Percentiles rank a stretch among this genome's conserved stretches.
These are phyloP conservation scores for Fulvia fulva DNA, from an alignment of 2,329 filamentous ascomycete genomes.

Conservation along the genomic window DNA sequence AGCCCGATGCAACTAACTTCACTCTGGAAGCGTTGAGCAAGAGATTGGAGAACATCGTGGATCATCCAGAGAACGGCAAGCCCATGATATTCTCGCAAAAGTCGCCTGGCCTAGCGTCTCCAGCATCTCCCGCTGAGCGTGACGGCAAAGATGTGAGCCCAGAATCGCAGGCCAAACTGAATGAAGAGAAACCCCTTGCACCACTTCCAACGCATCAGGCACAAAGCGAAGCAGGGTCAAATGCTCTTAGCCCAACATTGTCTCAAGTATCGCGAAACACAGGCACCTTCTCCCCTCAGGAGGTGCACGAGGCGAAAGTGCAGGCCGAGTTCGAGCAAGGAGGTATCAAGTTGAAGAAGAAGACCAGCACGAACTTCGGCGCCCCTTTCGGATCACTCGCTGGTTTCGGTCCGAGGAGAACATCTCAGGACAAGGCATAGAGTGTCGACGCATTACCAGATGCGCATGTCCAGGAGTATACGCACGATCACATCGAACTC, in stretches of 20 bases:
- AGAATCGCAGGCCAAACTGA: background rate
- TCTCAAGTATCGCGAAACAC: constrained; percentile 9
- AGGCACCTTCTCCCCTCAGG: constrained; percentile 20
- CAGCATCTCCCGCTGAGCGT: constrained; percentile 14
- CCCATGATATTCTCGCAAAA: constrained; percentile 30
- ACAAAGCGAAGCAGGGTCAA: constrained; percentile 14
- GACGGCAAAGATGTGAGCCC: constrained; percentile 6
- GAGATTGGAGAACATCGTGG: constrained; percentile 31
- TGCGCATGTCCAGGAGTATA: background rate
- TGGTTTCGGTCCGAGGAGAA: constrained; percentile 26
- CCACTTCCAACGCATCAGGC: constrained; percentile 8
- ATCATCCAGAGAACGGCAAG: constrained; percentile 29
- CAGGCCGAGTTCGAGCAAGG: constrained; percentile 29
- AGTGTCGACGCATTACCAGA: background rate
- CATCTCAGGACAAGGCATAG: constrained; percentile 17
- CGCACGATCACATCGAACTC: background rate
- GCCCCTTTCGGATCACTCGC: constrained; percentile 34
- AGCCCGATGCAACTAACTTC: constrained; percentile 33
- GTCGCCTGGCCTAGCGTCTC: constrained; percentile 29
- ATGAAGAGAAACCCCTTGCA: constrained; percentile 10
- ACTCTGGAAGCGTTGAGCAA: constrained; percentile 33
- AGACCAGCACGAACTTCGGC: constrained; percentile 35
- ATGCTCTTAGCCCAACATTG: constrained; percentile 15
- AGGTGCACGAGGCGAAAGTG: constrained; percentile 24
- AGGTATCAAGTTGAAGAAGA: constrained; percentile 37